Base-by-base conservation (phyloP, 2,329 filamentous ascomycete species). In the Talaromyces funiculosus region DNA sequence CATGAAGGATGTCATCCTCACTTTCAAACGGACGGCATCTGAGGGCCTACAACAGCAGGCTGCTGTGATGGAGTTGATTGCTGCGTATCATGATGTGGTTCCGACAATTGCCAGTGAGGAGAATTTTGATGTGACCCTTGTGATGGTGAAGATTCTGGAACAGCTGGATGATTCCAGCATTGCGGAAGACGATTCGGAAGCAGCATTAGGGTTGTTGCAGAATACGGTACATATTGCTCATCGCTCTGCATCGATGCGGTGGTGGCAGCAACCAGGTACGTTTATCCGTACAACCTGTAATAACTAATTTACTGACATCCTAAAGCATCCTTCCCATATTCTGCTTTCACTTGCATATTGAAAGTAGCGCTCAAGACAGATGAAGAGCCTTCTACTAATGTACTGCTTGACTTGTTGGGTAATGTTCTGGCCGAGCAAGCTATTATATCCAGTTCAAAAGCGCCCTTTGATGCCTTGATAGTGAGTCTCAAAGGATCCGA, bases 81-180 rank as follows among this genome's bases (percentile, higher is more conserved):
- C 86, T 16, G 81, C 92, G n/a, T 97, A 95, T 75, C 95, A 95
- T 71, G 86, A 92, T 70, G 81, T 90, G 2, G 82, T 91, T 8
- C 92, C 94, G 1, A 86, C 90, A 62, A 80, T 90, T 24, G 91
- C 92, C 1, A 80, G 95, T 14, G 87, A 88, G 64, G 89, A 92
- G 66, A 94, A 89, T 65, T 94, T 97, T 68, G 94, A 97, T 69
- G 88, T 96, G 3, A 94, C 93, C 0, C 78, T 88, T 0, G 82
- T 89, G 20, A 81, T 99, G 16, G 86, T 88, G 7, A 84, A 86
- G 61, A 83, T 87, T 1, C 77, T 97, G 49, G 80, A 83, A 60
- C 81, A 81, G 33, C 74, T 90, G 9, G 84, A 88, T 45, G 73
- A 81, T 14, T 56, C 64, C 0, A 67, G 67, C 14, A 42, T 72